Base-by-base conservation (phyloP, 208 protist genomes). In the Naegleria fowleri region DNA sequence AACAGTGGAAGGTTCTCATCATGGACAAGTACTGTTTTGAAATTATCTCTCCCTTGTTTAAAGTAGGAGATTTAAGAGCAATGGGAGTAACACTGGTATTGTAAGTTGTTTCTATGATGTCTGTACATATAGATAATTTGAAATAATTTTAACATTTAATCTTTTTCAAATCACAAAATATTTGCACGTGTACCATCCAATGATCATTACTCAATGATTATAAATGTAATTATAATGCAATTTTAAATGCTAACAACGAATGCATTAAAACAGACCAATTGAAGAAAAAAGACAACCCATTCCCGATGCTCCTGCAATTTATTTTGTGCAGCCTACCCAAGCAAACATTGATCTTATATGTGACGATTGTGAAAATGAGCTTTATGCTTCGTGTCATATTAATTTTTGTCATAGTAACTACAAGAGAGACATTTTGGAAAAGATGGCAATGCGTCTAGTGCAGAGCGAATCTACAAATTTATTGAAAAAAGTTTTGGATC, bases 41-140 rank as follows among this genome's bases (percentile, higher is more conserved):
- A 55, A 96, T 98, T 84, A 93, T 98, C 48, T 90, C 95, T 48
- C 96, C 96, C 1, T 90, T 97, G 2, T 90, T 98, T 25, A 95
- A 94, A 0, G 95, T 97, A 39, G 94, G 93, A 75, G 94, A 96
- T 52, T 91, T 98, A 33, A 91, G 95, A 75, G 93, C 95, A 36
- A 92, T 94, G n/a, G 96, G 96, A 86, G 91, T 98, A 33, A 98
- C 96, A 39, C 92, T 97, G 33, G 90, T 96, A 90, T 76, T 96
- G 93, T 95, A 67, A 67, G 55, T 67, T 58, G 55, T 86, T 88
- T 93, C 6, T 29, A 79, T 48, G 11, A 25, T 41, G 19, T 52
- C 39, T 33, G 15, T 16, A 88, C 25, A 75, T 51, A 91, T n/a
- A n/a, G n/a, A n/a, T n/a, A n/a, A n/a, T n/a, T n/a, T n/a, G n/a